A percentile compares a stretch with the other conserved stretches of the same genome.
These are phyloP conservation scores for Agrocybe chaxingu DNA, from an alignment of 768 basidiomycete genomes.

Conservation along the genomic window DNA sequence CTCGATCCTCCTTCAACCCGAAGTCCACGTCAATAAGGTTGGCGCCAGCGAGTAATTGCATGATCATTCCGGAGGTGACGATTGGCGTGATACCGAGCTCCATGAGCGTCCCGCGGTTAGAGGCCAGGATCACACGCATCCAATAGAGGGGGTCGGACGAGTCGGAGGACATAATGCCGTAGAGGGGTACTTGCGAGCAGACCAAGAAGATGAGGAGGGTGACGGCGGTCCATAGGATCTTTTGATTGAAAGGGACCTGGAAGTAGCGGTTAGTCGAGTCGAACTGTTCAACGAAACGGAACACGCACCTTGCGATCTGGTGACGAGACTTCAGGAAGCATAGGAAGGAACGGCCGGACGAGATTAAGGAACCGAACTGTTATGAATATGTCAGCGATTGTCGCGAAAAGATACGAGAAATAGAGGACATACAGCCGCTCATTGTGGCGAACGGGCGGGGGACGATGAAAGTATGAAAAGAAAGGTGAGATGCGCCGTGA, in stretches of 20 bases:
- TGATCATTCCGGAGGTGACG: slow-evolving; percentile 98
- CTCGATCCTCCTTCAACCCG: slow-evolving; percentile 93
- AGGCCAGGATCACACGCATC: slow-evolving; percentile 99
- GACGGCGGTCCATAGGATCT: slow-evolving; percentile 97
- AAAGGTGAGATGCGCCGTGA: slow-evolving; percentile 14
- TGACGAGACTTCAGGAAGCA: slow-evolving; percentile 95
- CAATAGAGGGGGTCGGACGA: slow-evolving; percentile 98
- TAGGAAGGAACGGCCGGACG: slow-evolving; percentile 95
- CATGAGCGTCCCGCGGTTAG: slow-evolving; percentile 98
- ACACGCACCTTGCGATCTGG: slow-evolving; percentile 87
- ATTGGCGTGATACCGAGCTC: slow-evolving; percentile 98
- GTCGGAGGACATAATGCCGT: slow-evolving; percentile 99
- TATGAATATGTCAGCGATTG: slow-evolving; percentile 5
- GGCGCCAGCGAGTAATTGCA: slow-evolving; percentile 97
- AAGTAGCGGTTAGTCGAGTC: neutral
- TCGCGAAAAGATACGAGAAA: neutral
- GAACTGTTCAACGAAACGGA: neutral
- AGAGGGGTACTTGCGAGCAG: slow-evolving; percentile 97
- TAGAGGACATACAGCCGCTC: slow-evolving; percentile 70
- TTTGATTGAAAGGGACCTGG: slow-evolving; percentile 97
- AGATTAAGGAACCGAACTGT: slow-evolving; percentile 96
- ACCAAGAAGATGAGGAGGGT: slow-evolving; percentile 99
- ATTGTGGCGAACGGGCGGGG: slow-evolving; percentile 42
- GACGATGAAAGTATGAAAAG: slow-evolving; percentile 23
- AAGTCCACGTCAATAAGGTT: slow-evolving; percentile 98